phyloP scores from a whole-genome alignment of 768 basidiomycete genomes.

The Tylopilus felleus region DNA sequence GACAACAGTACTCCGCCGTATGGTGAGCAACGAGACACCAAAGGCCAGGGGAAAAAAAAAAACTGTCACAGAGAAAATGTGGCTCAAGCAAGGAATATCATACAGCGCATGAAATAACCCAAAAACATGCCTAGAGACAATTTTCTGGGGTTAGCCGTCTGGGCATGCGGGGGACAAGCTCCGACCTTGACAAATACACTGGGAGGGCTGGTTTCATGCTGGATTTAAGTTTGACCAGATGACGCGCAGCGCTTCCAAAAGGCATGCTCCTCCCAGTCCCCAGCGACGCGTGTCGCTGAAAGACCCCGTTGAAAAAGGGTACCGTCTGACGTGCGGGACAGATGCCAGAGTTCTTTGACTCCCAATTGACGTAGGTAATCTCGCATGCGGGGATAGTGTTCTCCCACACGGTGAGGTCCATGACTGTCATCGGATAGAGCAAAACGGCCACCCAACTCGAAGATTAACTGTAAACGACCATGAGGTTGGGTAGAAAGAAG shows the following conservation, averaged over 20 bases:
- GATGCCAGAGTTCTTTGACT: slow-evolving; percentile 64
- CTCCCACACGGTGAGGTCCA: slow-evolving; percentile 80
- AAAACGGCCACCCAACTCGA: slow-evolving; percentile 66
- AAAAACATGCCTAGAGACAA: slow-evolving; percentile 11
- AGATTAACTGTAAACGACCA: slow-evolving; percentile 54
- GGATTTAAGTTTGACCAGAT: slow-evolving; percentile 14
- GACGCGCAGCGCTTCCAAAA: slow-evolving; percentile 48
- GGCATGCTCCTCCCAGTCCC: slow-evolving; percentile 54
- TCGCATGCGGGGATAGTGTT: slow-evolving; percentile 70
- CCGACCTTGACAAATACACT: slow-evolving; percentile 22
- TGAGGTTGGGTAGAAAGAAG: slow-evolving; percentile 9
- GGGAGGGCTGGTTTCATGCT: slow-evolving; percentile 5
- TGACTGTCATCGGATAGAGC: slow-evolving; percentile 96
- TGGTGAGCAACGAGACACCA: background rate
- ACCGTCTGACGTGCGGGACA: slow-evolving; percentile 38
- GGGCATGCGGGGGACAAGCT: slow-evolving; percentile 16
- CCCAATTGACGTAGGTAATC: slow-evolving; percentile 62
- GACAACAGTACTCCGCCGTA: background rate
- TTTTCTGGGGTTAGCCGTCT: slow-evolving; percentile 11
- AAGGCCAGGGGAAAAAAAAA: background rate
- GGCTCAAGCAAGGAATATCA: background rate
- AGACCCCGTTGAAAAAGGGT: slow-evolving; percentile 32
- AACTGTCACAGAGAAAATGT: slow-evolving; percentile 4
- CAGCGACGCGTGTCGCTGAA: slow-evolving; percentile 42
- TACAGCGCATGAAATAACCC: slow-evolving; percentile 17